A percentile compares a stretch with the other conserved stretches of the same genome.
phyloP scores from a whole-genome alignment of 352 stramenopile genomes.

The Phytophthora melonis region DNA sequence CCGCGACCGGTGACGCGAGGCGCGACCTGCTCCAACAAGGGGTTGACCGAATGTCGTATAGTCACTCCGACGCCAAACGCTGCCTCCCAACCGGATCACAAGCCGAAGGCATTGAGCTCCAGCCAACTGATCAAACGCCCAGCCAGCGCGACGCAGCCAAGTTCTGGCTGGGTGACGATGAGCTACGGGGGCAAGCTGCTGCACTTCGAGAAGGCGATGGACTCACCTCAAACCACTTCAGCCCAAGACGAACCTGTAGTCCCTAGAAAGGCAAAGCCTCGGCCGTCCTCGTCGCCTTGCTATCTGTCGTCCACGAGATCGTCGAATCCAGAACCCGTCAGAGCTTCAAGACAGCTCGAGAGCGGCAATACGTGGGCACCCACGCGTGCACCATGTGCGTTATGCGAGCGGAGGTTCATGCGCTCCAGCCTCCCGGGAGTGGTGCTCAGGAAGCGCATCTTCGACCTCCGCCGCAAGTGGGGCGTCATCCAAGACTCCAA shows the following conservation, averaged over 20 bases:
- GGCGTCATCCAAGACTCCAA: slow-evolving; percentile 56
- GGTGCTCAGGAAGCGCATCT: slow-evolving; percentile 64
- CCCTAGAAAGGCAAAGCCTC: slow-evolving; percentile 15
- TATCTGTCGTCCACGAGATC: slow-evolving; percentile 37
- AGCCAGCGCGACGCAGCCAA: slow-evolving; percentile 37
- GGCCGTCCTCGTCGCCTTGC: slow-evolving; percentile 38
- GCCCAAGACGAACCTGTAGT: background rate
- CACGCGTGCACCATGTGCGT: slow-evolving; percentile 42
- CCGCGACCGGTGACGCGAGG: background rate
- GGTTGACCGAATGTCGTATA: slow-evolving; percentile 1
- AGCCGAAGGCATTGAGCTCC: background rate
- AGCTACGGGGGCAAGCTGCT: slow-evolving; percentile 45
- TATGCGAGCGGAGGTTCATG: slow-evolving; percentile 62
- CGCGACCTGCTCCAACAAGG: slow-evolving; percentile 2
- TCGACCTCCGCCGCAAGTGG: slow-evolving; percentile 56
- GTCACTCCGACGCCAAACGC: background rate
- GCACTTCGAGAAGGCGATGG: slow-evolving; percentile 45
- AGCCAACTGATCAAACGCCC: slow-evolving; percentile 24
- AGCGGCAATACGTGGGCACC: slow-evolving; percentile 37
- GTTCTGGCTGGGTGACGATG: slow-evolving; percentile 51
- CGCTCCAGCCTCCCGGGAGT: slow-evolving; percentile 48
- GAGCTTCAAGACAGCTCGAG: background rate
- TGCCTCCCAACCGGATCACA: background rate
- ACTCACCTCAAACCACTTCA: background rate
- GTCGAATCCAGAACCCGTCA: background rate